Evolutionary conservation across 1,284 basidiomycete species (phyloP).

Genomic region (Irpex rosettiformis): DNA sequence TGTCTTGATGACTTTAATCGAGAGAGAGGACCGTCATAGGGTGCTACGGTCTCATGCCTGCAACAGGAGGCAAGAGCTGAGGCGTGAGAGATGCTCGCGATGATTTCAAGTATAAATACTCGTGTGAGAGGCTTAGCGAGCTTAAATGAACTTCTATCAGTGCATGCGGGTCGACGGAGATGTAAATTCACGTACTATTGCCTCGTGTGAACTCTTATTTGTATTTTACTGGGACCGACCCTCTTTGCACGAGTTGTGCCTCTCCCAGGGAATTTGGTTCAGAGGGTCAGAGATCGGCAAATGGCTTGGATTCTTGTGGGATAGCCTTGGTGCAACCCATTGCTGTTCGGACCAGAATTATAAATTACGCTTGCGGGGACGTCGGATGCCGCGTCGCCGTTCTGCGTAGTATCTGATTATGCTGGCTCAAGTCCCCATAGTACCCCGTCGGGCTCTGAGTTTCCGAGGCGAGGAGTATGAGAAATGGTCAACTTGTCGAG

Average conservation of each 20-base stretch:
- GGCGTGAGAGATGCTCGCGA: neutral
- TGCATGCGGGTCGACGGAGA: neutral
- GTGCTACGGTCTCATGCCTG: neutral
- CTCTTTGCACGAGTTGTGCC: neutral
- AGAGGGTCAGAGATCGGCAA: neutral
- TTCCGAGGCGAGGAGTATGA: neutral
- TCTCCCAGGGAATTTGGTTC: neutral
- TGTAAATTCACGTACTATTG: constrained; percentile 1
- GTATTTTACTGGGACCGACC: neutral
- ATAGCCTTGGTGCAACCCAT: neutral
- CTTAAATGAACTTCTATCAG: constrained; percentile 1
- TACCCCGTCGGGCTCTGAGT: neutral
- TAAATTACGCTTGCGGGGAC: neutral
- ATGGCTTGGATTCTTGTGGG: neutral
- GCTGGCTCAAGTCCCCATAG: neutral
- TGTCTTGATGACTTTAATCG: neutral
- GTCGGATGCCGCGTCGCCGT: neutral
- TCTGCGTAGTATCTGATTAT: neutral
- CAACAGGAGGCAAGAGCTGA: neutral
- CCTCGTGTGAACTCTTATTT: neutral
- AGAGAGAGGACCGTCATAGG: neutral
- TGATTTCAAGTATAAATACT: neutral
- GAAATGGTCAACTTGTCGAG: neutral
- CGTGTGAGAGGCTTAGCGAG: constrained; percentile 1
- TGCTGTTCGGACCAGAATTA: neutral